Base-by-base conservation (phyloP, 345 rosid genomes). In the Atalantia buxifolia region DNA sequence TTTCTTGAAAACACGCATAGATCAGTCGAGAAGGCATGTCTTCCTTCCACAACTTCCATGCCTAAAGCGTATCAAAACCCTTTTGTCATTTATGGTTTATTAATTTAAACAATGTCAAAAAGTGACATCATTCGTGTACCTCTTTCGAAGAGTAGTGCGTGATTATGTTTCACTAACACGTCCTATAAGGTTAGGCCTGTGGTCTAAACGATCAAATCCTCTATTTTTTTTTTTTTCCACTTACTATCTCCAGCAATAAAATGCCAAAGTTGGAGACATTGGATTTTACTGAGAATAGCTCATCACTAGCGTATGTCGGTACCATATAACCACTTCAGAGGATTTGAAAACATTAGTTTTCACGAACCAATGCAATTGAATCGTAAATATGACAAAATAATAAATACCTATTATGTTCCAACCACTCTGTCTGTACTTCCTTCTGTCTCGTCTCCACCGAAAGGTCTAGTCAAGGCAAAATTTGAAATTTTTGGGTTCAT, bases 231-330 rank as follows among this genome's bases (percentile, higher is more conserved):
- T 60, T 79, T 65, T 71, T 66, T 4, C 89, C 84, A 10, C 81
- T 84, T 5, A 86, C 25, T 9, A 86, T 86, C 63, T 86, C 89
- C 62, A 84, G 59, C 53, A 84, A 2, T 25, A 86, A 56, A 45
- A 86, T 76, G 22, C 83, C 89, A n/a, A 82, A 82, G 72, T 85
- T 86, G 24, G 82, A 82, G 25, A 84, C 87, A 80, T 86, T 81
- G 0, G 89, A 86, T 67, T 84, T 84, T 24, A 80, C 78, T 1
- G 87, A 86, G 68, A 86, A 84, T 36, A 68, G 62, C n/a, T 86
- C 89, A 19, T 84, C 83, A 21, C 53, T 78, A 1, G 87, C 89
- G 21, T 84, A 86, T 42, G 84, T 85, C 0, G 85, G 83, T 4
- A 85, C 77, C 86, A 83, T 86, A 48, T 83, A 86, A 18, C 85